Percentiles rank a stretch among this genome's conserved stretches.
Evolutionary conservation across 2,329 filamentous ascomycete species (phyloP).

Genomic region (Colletotrichum magnum): DNA sequence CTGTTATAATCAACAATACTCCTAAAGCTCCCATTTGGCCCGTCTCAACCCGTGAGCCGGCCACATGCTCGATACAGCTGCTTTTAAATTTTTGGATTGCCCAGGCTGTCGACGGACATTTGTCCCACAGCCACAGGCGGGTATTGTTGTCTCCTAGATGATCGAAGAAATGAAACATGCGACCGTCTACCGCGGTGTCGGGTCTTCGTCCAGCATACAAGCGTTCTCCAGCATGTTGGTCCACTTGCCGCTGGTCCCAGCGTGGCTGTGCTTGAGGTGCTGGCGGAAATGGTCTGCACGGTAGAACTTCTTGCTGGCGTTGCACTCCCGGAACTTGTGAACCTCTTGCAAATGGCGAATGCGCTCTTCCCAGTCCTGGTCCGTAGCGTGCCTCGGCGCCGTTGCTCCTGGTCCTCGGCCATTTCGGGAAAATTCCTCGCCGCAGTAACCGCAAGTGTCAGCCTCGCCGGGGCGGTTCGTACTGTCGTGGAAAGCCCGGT

Average conservation of each 20-base stretch:
- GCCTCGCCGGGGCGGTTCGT: conserved; percentile 74
- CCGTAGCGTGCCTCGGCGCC: conserved; percentile 69
- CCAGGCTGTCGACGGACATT: not conserved
- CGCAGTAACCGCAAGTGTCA: conserved; percentile 95
- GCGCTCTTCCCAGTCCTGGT: conserved; percentile 89
- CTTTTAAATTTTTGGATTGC: conserved; percentile 31
- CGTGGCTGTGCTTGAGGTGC: conserved; percentile 97
- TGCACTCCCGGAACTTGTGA: conserved; percentile 98
- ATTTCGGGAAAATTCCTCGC: conserved; percentile 82
- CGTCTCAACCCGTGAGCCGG: conserved; percentile 5
- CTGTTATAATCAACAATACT: conserved; percentile 24
- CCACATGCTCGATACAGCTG: conserved; percentile 7
- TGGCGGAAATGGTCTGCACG: conserved; percentile 98
- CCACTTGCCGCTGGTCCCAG: conserved; percentile 97
- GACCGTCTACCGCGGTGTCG: conserved; percentile 56
- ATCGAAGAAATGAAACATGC: conserved; percentile 1
- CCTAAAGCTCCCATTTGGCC: conserved; percentile 25
- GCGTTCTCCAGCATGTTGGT: conserved; percentile 98
- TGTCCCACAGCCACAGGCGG: conserved; percentile 14
- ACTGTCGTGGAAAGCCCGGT: conserved; percentile 90
- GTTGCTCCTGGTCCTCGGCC: conserved; percentile 58
- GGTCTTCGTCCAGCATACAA: conserved; percentile 92
- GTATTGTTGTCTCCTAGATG: conserved; percentile 11
- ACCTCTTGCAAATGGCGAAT: conserved; percentile 89
- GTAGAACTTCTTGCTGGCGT: conserved; percentile 98